These are phyloP conservation scores for Talaromyces sp. DNA, from an alignment of 2,329 filamentous ascomycete genomes.

Conservation along the genomic window DNA sequence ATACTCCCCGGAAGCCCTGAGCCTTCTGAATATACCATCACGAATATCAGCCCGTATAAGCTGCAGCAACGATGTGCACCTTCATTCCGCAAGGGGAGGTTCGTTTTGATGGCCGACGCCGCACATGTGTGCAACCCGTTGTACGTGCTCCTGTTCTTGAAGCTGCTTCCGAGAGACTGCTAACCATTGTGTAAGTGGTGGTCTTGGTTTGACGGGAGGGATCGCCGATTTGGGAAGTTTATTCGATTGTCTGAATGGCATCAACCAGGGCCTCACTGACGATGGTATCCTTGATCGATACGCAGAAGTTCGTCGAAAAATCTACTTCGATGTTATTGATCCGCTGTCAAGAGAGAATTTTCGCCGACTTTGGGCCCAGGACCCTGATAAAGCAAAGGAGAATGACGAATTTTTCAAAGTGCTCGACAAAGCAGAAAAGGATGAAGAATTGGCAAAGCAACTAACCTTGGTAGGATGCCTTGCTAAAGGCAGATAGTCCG, in stretches of 20 bases:
- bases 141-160: slow-evolving; percentile 24
- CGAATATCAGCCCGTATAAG: slow-evolving; percentile 58
- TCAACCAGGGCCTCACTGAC: slow-evolving; percentile 38
- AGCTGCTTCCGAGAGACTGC: not conserved
- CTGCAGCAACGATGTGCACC: slow-evolving; percentile 60
- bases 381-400: slow-evolving; percentile 35
- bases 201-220: slow-evolving; percentile 60
- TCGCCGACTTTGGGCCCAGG: slow-evolving; percentile 31
- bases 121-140: slow-evolving; percentile 53
- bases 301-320: slow-evolving; percentile 38
- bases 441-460: not conserved
- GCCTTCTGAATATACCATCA: slow-evolving; percentile 54
- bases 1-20: slow-evolving; percentile 57
- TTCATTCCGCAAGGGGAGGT: slow-evolving; percentile 55
- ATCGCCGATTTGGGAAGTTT: slow-evolving; percentile 62
- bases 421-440: not conserved
- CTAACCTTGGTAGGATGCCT: not conserved
- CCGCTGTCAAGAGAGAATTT: slow-evolving; percentile 44
- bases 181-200: slow-evolving; percentile 44
- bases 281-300: slow-evolving; percentile 45
- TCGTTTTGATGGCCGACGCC: slow-evolving; percentile 59
- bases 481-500: not conserved
- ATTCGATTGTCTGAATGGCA: slow-evolving; percentile 54
- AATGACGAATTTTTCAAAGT: slow-evolving; percentile 36
- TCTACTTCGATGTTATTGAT: slow-evolving; percentile 39